phyloP scores from a whole-genome alignment of 352 stramenopile species.

The Globisporangium nunn region DNA sequence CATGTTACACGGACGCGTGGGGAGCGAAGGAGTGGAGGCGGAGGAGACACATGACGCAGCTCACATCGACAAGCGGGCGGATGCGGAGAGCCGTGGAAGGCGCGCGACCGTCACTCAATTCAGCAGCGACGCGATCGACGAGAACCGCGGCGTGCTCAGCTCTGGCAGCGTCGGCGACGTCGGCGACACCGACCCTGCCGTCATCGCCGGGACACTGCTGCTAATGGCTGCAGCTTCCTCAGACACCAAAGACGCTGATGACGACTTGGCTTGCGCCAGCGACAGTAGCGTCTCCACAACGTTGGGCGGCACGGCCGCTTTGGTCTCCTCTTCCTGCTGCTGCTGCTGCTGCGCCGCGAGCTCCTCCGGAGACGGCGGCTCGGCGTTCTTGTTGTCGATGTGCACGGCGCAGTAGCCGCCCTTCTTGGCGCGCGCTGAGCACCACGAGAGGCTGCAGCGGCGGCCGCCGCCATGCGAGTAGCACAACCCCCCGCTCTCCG shows the following conservation, averaged over 20 bases:
- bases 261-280: constrained; percentile 34
- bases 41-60: background rate
- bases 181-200: background rate
- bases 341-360: background rate
- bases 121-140: constrained; percentile 44
- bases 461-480: constrained; percentile 70
- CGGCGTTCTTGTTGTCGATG: constrained; percentile 25
- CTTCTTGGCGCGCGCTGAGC: constrained; percentile 68
- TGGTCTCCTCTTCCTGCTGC: constrained; percentile 4
- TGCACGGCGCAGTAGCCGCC: constrained; percentile 63
- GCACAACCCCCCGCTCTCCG: constrained; percentile 65
- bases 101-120: constrained; percentile 18
- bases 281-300: constrained; percentile 62
- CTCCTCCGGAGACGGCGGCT: constrained; percentile 8
- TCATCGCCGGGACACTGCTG: background rate
- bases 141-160: constrained; percentile 12
- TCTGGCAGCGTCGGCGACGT: constrained; percentile 12
- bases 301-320: constrained; percentile 22
- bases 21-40: background rate
- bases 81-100: too few species aligned
- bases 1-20: background rate
- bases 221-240: background rate
- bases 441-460: constrained; percentile 61
- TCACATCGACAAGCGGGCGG: background rate
- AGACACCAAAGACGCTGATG: background rate